A percentile compares a stretch with the other conserved stretches of the same genome.
Conservation (phyloP, 2,329 filamentous ascomycete genomes). For the Calonectria pauciramosa region DNA sequence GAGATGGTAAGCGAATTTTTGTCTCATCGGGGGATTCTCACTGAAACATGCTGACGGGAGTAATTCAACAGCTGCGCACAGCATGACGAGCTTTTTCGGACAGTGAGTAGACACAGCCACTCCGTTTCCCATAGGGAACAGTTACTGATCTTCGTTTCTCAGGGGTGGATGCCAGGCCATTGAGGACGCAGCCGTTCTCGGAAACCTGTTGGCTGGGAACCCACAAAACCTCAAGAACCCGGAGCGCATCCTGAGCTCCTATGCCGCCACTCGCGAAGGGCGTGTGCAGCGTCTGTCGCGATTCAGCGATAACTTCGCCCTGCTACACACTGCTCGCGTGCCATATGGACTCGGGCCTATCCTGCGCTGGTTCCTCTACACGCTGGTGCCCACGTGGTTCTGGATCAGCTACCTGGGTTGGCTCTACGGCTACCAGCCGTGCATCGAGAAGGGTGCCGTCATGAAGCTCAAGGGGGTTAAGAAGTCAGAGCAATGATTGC, state of each 20-base stretch:
- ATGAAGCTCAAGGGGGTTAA: conserved; percentile 19
- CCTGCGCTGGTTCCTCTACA: conserved; percentile 26
- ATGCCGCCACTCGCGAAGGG: conserved; percentile 15
- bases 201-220: conserved; percentile 21
- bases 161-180: conserved; percentile 26
- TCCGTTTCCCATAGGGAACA: neutral
- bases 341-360: conserved; percentile 19
- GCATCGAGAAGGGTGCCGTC: conserved; percentile 11
- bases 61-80: conserved; percentile 17
- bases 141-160: neutral
- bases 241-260: conserved; percentile 15
- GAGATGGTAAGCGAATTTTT: conserved; percentile 19
- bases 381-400: conserved; percentile 25
- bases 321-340: conserved; percentile 24
- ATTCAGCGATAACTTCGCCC: conserved; percentile 23
- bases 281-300: conserved; percentile 19
- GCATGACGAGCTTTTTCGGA: conserved; percentile 29
- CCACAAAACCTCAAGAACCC: conserved; percentile 11
- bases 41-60: conserved; percentile 12
- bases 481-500: neutral
- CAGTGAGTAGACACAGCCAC: conserved; percentile 19
- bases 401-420: conserved; percentile 25
- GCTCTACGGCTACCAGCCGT: conserved; percentile 26
- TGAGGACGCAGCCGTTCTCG: conserved; percentile 23
- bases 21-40: neutral